Percentiles rank a stretch among this genome's conserved stretches.
phyloP scores from a whole-genome alignment of 805 yeast genomes.

The Wickerhamomyces sydowiorum region DNA sequence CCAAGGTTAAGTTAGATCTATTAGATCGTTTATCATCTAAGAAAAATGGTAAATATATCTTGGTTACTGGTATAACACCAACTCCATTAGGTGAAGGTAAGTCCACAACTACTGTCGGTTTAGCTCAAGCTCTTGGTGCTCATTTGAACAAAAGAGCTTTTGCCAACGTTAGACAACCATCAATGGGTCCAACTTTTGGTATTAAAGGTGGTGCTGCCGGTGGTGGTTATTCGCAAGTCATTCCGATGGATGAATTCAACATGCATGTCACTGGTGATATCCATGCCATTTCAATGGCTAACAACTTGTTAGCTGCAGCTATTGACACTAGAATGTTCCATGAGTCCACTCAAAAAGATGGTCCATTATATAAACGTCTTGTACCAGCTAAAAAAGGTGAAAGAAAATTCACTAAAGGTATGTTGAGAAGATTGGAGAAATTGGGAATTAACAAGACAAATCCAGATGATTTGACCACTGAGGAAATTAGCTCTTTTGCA shows the following conservation, averaged over 20 bases:
- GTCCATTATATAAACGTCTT: conserved; percentile 74
- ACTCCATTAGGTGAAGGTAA: conserved; percentile 98
- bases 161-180: conserved; percentile 96
- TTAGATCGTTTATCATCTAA: conserved; percentile 58
- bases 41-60: conserved; percentile 77
- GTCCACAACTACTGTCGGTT: conserved; percentile 92
- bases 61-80: conserved; percentile 97
- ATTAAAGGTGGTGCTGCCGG: conserved; percentile 99
- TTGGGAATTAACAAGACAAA: conserved; percentile 78
- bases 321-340: conserved; percentile 97
- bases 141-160: conserved; percentile 76
- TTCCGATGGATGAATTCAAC: conserved; percentile 98
- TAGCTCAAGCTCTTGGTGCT: conserved; percentile 95
- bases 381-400: conserved; percentile 82
- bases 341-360: conserved; percentile 79
- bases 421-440: conserved; percentile 69
- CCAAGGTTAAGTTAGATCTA: conserved; percentile 70
- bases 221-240: conserved; percentile 96
- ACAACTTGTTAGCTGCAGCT: conserved; percentile 92
- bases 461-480: conserved; percentile 74
- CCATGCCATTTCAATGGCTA: conserved; percentile 93
- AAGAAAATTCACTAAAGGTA: conserved; percentile 72
- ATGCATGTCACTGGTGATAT: conserved; percentile 97
- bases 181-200: conserved; percentile 99
- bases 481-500: conserved; percentile 70